Conservation (phyloP, 192 early-diverging fungal species). For the Coemansia sp. region DNA sequence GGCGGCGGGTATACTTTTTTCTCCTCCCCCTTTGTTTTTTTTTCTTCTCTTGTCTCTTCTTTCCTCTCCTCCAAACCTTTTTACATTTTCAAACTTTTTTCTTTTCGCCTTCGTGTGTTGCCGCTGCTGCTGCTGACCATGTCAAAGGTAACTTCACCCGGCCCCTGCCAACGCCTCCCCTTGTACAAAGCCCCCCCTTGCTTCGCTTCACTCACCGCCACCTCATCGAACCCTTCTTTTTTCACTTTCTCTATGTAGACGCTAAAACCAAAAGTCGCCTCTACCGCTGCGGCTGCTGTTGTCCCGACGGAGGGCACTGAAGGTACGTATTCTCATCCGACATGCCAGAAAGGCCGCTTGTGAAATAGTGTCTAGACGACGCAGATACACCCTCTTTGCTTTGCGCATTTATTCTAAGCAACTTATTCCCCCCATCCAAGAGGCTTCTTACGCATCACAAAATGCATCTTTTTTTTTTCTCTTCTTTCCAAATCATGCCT, state of each 20-base stretch:
- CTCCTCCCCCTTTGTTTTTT: not conserved
- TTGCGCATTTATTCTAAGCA: not conserved
- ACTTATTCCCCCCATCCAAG: not conserved
- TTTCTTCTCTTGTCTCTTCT: not conserved
- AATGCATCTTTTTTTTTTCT: not conserved
- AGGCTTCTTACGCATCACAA: not conserved
- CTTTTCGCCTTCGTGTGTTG: constrained; percentile 14
- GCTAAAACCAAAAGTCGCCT: constrained; percentile 19
- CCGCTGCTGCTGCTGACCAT: constrained; percentile 10
- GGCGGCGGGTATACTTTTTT: constrained; percentile 14
- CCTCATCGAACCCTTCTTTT: not conserved
- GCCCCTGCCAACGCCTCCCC: not conserved
- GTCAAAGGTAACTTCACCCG: constrained; percentile 19
- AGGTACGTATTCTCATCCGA: constrained; percentile 19
- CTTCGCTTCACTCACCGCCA: constrained; percentile 9
- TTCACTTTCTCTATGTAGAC: constrained; percentile 16
- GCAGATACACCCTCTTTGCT: not conserved
- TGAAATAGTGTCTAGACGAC: not conserved
- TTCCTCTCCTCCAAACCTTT: not conserved
- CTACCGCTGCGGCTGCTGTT: constrained; percentile 12
- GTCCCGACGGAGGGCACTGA: constrained; percentile 13
- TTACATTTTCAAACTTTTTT: constrained; percentile 13
- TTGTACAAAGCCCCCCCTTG: constrained; percentile 11
- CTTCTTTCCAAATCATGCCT: constrained; percentile 5
- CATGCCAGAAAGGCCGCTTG: not conserved